Base-by-base conservation (phyloP, 768 basidiomycete species). In the Tubosaeta brunneosetosa region DNA sequence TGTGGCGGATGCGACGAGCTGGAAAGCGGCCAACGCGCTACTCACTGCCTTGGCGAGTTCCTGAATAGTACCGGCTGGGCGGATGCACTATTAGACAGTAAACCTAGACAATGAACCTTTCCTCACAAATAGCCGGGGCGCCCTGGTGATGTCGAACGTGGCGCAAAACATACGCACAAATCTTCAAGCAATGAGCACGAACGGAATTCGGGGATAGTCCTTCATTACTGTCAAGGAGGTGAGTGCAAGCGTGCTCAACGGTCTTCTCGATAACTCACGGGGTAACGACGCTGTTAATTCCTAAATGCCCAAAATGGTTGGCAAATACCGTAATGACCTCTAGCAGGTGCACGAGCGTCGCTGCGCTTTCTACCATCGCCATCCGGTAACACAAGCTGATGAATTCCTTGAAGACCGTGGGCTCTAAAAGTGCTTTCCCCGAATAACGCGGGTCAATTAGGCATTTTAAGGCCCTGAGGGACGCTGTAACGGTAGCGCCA, bases 391-490 rank as follows among this genome's bases (percentile, higher is more conserved):
- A 91, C 4, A 97, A 73, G 44, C 85, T 86, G 59, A 87, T 82
- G 41, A 98, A 83, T 69, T 99, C 95, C 44, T 93, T 91, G 63
- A 95, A 95, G 26, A 91, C 81, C 0, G 84, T 78, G 2, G 86
- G 84, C 36, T 94, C 88, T 52, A 88, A 75, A 32, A 97, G 78
- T 0, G 86, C 89, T 27, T 78, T 81, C 1, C 95, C 95, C 2
- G 86, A 81, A 62, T 91, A 90, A 55, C 88, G 83, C 0, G 86
- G 85, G 27, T 79, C 74, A 4, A 97, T 84, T n/a, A 98, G 76
- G 47, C 76, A 85, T 60, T 86, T 86, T 22, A 97, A 74, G 0
- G 91, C 84, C 62, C 84, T 82, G 11, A 97, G 77, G 4, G 84
- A 79, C 7, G 90, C 82, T 2, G 82, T 66, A 10, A 84, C 73